Percentiles rank a stretch among this genome's conserved stretches.
phyloP scores from a whole-genome alignment of 352 stramenopile species.

The Pythium myriotylum region DNA sequence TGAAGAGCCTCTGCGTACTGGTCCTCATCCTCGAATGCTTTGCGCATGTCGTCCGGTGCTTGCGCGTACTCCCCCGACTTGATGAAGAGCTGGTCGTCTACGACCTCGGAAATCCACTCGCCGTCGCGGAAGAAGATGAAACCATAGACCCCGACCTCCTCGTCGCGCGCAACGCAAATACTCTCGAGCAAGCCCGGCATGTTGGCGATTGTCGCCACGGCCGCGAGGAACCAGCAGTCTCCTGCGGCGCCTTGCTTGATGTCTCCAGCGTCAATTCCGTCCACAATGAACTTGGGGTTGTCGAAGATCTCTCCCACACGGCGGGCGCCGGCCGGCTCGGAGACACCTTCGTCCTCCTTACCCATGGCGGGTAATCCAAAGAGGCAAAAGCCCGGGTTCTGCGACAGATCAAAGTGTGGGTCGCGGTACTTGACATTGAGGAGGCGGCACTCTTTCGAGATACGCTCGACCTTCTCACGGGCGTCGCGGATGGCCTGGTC shows the following conservation, averaged over 20 bases:
- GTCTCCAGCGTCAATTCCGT: slow-evolving; percentile 63
- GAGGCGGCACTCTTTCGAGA: slow-evolving; percentile 5
- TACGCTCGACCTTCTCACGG: slow-evolving; percentile 4
- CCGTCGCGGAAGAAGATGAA: slow-evolving; percentile 60
- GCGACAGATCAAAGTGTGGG: slow-evolving; percentile 41
- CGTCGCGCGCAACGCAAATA: slow-evolving; percentile 53
- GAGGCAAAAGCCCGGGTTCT: slow-evolving; percentile 29
- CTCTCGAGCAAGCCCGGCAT: slow-evolving; percentile 67
- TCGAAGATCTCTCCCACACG: slow-evolving; percentile 46
- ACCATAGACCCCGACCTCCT: slow-evolving; percentile 51
- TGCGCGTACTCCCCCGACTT: slow-evolving; percentile 32
- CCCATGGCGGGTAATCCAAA: slow-evolving; percentile 24
- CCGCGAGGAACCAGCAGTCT: slow-evolving; percentile 84
- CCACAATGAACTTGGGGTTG: slow-evolving; percentile 44
- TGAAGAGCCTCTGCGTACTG: slow-evolving; percentile 35
- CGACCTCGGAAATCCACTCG: slow-evolving; percentile 48
- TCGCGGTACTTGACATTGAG: slow-evolving; percentile 49
- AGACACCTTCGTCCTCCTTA: slow-evolving; percentile 12
- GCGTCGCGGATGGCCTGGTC: slow-evolving; percentile 1
- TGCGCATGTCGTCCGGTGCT: slow-evolving; percentile 19
- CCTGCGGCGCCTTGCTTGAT: slow-evolving; percentile 73
- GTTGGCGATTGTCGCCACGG: slow-evolving; percentile 69
- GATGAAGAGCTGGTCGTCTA: slow-evolving; percentile 50
- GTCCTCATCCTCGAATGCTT: slow-evolving; percentile 32
- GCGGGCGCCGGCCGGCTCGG: slow-evolving; percentile 21